A percentile compares a stretch with the other conserved stretches of the same genome.
Conservation (phyloP, 495 filamentous ascomycete species). For the Trichoderma gamsii region DNA sequence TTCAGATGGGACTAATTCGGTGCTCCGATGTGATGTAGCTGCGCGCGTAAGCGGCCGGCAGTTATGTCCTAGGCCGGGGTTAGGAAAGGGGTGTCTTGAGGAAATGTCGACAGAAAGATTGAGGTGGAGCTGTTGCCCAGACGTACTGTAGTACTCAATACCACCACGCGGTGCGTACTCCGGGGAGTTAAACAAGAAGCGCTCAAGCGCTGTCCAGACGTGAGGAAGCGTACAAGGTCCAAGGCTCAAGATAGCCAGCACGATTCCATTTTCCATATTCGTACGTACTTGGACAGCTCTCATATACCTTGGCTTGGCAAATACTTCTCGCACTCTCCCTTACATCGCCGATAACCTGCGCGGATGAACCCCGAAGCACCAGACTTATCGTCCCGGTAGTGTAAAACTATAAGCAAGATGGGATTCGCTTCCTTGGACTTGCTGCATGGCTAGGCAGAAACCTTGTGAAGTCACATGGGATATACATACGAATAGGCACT, state of each 20-base stretch:
- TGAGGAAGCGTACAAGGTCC: not conserved
- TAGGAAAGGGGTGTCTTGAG: constrained; percentile 1
- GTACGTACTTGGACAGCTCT: not conserved
- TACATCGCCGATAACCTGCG: not conserved
- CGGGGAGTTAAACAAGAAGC: not conserved
- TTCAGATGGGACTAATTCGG: constrained; percentile 7
- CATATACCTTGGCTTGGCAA: not conserved
- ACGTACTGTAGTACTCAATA: not conserved
- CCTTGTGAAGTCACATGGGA: not conserved
- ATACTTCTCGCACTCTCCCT: not conserved
- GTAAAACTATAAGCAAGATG: not conserved
- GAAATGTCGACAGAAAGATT: not conserved
- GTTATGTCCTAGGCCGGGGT: not conserved
- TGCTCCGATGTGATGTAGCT: constrained; percentile 12
- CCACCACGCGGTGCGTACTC: not conserved
- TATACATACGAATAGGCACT: not conserved
- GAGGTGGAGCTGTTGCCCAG: not conserved
- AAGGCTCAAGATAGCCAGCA: not conserved
- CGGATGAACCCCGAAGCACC: not conserved
- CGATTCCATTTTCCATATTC: not conserved
- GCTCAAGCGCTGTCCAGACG: not conserved
- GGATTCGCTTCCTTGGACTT: not conserved
- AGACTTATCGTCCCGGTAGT: not conserved
- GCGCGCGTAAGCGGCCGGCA: constrained; percentile 11
- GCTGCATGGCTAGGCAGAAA: not conserved